A percentile compares a stretch with the other conserved stretches of the same genome.
These are phyloP conservation scores for Nepenthes alata DNA, from an alignment of 179 eudicot species.

Conservation along the genomic window DNA sequence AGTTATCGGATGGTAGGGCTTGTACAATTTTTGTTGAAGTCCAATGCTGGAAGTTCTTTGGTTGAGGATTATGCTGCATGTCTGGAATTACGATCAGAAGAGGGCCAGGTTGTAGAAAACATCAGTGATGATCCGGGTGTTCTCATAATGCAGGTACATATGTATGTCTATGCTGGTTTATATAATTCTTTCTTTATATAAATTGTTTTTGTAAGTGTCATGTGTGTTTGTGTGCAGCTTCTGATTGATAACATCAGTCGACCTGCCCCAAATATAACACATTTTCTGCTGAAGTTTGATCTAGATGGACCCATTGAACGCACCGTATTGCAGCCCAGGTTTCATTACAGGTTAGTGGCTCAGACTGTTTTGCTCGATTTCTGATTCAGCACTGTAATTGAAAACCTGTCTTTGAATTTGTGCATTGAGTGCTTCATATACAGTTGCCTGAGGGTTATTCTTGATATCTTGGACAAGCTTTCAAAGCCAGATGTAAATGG, in stretches of 20 bases:
- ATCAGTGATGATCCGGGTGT: constrained; percentile 82
- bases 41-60: constrained; percentile 64
- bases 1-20: constrained; percentile 94
- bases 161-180: not conserved
- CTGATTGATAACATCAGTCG: constrained; percentile 77
- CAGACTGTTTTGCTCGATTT: not conserved
- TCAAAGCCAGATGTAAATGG: constrained; percentile 67
- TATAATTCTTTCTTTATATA: not conserved
- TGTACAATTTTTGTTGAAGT: constrained; percentile 67
- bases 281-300: constrained; percentile 86
- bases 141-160: constrained; percentile 73
- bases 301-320: constrained; percentile 70
- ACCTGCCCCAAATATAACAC: constrained; percentile 89
- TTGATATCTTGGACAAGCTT: constrained; percentile 81
- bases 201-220: constrained; percentile 4
- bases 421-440: constrained; percentile 9
- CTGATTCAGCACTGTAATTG: not conserved
- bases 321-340: constrained; percentile 77
- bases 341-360: constrained; percentile 60
- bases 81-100: constrained; percentile 82
- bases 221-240: constrained; percentile 42
- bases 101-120: constrained; percentile 64
- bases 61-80: constrained; percentile 98
- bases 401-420: constrained; percentile 1
- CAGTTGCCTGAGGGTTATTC: constrained; percentile 95